Evolutionary conservation across 2,329 filamentous ascomycete species (phyloP).

Genomic region (Rhinocladiella mackenziei): DNA sequence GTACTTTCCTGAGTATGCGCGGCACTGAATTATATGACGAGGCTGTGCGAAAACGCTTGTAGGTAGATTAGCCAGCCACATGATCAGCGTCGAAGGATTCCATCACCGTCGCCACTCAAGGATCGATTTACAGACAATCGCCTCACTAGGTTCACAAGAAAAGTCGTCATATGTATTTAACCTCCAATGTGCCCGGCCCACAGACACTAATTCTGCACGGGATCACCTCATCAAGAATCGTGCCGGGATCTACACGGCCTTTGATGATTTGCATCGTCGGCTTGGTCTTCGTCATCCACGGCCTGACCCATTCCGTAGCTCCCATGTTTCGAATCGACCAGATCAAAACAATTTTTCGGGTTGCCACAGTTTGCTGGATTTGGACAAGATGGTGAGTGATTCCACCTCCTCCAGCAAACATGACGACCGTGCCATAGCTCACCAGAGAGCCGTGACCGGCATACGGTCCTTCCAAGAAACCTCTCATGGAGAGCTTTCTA

Average conservation of each 20-base stretch:
- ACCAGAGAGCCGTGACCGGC: conserved; percentile 55
- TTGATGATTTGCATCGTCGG: conserved; percentile 59
- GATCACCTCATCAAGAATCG: conserved; percentile 56
- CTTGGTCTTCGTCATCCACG: conserved; percentile 62
- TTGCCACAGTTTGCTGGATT: conserved; percentile 55
- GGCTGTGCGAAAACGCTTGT: too few relatives aligned
- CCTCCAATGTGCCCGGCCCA: conserved; percentile 60
- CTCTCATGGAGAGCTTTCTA: conserved; percentile 50
- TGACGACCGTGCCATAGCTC: conserved; percentile 61
- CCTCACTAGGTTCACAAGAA: too few relatives aligned
- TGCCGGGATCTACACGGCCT: conserved; percentile 54
- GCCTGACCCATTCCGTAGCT: conserved; percentile 59
- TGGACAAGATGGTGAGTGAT: conserved; percentile 64
- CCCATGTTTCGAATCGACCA: conserved; percentile 61
- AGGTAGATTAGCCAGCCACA: too few relatives aligned
- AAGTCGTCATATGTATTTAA: conserved; percentile 55
- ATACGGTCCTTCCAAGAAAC: conserved; percentile 62
- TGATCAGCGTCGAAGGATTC: too few relatives aligned
- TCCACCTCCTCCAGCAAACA: conserved; percentile 63
- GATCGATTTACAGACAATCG: too few relatives aligned
- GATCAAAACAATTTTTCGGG: conserved; percentile 57
- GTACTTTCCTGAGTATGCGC: too few relatives aligned
- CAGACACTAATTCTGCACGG: conserved; percentile 56
- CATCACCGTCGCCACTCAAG: too few relatives aligned
- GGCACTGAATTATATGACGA: too few relatives aligned